Conservation (phyloP, 208 protist genomes). For the Acanthamoeba healyi region DNA sequence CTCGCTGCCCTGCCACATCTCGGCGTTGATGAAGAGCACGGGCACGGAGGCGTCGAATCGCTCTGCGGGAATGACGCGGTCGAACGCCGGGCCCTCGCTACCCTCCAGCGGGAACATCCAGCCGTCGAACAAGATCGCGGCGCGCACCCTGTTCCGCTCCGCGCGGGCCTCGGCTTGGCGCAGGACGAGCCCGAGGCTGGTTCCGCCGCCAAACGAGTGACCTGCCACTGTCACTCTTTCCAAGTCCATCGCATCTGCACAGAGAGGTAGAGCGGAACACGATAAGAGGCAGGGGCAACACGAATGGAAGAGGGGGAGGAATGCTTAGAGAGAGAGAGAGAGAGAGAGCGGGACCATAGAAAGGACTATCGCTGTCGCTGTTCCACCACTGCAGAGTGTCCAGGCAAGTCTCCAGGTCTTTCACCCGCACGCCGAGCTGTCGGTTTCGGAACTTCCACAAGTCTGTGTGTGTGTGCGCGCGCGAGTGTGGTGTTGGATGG, state of each 20-base stretch:
- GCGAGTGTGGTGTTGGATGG: too few species aligned
- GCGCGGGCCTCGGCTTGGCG: background rate
- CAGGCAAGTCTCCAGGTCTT: slow-evolving; percentile 26
- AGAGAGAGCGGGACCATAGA: background rate
- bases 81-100: slow-evolving; percentile 24
- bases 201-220: slow-evolving; percentile 31
- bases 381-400: slow-evolving; percentile 28
- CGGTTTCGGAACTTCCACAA: slow-evolving; percentile 37
- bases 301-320: background rate
- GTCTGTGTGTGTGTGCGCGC: background rate
- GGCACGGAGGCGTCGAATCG: background rate
- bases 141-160: background rate
- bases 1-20: slow-evolving; percentile 22
- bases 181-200: slow-evolving; percentile 25
- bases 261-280: background rate
- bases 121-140: slow-evolving; percentile 17
- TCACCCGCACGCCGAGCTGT: slow-evolving; percentile 2
- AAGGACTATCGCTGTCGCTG: background rate
- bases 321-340: background rate
- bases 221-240: background rate
- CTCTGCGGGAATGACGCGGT: background rate
- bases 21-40: slow-evolving; percentile 52
- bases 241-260: background rate
- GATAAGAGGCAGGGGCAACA: background rate
- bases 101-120: slow-evolving; percentile 58